A percentile compares a stretch with the other conserved stretches of the same genome.
Conservation (phyloP, 2,329 filamentous ascomycete genomes). For the Trichophyton benhamiae region DNA sequence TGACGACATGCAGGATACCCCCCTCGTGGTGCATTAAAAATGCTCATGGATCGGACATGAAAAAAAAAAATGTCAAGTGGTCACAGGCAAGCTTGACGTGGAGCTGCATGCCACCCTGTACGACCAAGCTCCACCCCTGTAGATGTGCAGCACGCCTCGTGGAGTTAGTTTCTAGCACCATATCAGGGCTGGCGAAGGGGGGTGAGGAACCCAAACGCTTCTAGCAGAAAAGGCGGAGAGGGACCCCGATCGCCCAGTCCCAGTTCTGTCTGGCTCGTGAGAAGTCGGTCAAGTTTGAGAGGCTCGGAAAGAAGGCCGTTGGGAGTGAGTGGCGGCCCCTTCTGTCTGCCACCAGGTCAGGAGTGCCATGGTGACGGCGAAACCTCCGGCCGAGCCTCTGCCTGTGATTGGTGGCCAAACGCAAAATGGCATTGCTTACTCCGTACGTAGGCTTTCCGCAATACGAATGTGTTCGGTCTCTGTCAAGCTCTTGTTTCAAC, state of each 20-base stretch:
- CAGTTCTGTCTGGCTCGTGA: too few relatives aligned
- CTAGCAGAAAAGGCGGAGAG: neutral
- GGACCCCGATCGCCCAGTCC: neutral
- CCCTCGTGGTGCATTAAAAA: neutral
- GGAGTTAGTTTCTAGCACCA: neutral
- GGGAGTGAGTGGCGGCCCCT: neutral
- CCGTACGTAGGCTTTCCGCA: neutral
- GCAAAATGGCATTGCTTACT: neutral
- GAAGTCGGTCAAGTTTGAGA: neutral
- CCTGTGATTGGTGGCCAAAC: neutral
- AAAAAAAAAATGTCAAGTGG: conserved; percentile 4
- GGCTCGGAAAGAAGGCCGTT: neutral
- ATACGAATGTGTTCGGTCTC: neutral
- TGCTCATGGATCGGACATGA: conserved; percentile 1
- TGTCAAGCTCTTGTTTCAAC: neutral
- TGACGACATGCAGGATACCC: neutral
- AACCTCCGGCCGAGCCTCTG: neutral
- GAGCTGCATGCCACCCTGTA: conserved; percentile 3
- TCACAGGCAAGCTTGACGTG: conserved; percentile 5
- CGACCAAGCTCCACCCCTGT: conserved; percentile 2
- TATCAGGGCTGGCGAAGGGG: neutral
- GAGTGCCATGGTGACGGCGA: neutral
- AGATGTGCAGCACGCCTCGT: neutral
- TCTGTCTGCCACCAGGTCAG: too few relatives aligned
- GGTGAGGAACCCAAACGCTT: neutral